A percentile compares a stretch with the other conserved stretches of the same genome.
Conservation (phyloP, 2,329 filamentous ascomycete species). For the Aureobasidium mangrovei region DNA sequence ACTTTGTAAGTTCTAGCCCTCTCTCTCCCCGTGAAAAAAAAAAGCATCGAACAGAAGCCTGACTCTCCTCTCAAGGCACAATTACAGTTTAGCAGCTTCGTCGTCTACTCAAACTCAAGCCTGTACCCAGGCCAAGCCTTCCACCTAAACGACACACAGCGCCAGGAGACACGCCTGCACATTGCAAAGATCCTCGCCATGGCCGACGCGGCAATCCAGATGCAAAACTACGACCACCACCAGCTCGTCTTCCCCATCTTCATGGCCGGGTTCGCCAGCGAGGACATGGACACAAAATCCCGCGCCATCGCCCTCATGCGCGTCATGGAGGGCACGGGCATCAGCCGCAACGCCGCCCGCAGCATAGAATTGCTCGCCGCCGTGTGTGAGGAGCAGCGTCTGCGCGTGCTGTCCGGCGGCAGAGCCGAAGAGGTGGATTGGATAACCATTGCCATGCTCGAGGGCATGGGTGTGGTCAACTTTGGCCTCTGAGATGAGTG, state of each 20-base stretch:
- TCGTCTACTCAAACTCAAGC: constrained; percentile 46
- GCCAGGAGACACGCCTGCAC: constrained; percentile 38
- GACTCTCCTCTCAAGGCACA: background rate
- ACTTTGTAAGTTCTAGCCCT: constrained; percentile 35
- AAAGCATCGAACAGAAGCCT: background rate
- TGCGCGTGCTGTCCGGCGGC: constrained; percentile 31
- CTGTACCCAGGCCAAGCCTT: constrained; percentile 46
- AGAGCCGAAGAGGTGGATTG: constrained; percentile 42
- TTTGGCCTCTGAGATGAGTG: constrained; percentile 40
- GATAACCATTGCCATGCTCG: constrained; percentile 39
- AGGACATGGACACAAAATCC: constrained; percentile 35
- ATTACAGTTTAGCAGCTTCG: constrained; percentile 20
- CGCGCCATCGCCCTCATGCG: constrained; percentile 41
- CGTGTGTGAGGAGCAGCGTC: constrained; percentile 42
- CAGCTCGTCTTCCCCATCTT: constrained; percentile 47
- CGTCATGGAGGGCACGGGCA: constrained; percentile 39
- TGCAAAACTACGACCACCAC: constrained; percentile 33
- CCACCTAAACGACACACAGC: constrained; percentile 30
- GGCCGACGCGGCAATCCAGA: constrained; percentile 32
- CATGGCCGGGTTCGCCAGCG: constrained; percentile 41
- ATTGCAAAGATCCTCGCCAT: constrained; percentile 38
- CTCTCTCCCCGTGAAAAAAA: background rate
- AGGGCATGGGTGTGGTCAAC: constrained; percentile 41
- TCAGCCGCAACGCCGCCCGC: constrained; percentile 40
- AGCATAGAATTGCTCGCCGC: constrained; percentile 38